Conservation (phyloP, 192 early-diverging fungal species). For the Backusella tarrabulga region DNA sequence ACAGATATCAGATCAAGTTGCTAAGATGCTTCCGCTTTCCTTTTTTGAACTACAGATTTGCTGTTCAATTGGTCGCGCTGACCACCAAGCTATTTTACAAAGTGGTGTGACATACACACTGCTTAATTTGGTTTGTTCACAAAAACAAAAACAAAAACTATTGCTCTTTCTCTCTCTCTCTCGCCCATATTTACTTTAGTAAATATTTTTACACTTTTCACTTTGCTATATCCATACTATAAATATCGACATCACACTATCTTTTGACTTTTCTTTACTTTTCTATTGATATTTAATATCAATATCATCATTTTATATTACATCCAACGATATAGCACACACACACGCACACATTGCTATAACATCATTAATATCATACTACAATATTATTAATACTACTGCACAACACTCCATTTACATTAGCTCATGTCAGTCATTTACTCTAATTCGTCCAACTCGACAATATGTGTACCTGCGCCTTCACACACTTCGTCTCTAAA, state of each 20-base stretch:
- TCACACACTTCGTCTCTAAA: neutral
- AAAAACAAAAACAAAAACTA: neutral
- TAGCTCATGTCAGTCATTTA: conserved; percentile 52
- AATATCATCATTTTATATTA: neutral
- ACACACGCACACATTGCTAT: too few relatives aligned
- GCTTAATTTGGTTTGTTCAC: neutral
- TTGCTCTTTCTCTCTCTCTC: neutral
- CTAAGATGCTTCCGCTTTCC: neutral
- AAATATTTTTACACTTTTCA: neutral
- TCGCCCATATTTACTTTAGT: neutral
- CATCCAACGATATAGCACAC: neutral
- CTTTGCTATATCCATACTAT: neutral
- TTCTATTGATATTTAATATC: neutral
- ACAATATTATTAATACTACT: neutral
- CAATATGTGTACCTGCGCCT: neutral
- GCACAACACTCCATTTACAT: conserved; percentile 68
- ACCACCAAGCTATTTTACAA: neutral
- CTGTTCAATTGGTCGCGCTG: neutral
- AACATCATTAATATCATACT: neutral
- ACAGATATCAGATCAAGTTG: neutral
- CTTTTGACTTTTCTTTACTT: neutral
- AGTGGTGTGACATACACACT: neutral
- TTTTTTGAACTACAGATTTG: neutral
- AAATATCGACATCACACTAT: neutral
- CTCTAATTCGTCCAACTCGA: conserved; percentile 34